Evolutionary conservation across 257 asterid species (phyloP).

Genomic region (Jasminum sambac): DNA sequence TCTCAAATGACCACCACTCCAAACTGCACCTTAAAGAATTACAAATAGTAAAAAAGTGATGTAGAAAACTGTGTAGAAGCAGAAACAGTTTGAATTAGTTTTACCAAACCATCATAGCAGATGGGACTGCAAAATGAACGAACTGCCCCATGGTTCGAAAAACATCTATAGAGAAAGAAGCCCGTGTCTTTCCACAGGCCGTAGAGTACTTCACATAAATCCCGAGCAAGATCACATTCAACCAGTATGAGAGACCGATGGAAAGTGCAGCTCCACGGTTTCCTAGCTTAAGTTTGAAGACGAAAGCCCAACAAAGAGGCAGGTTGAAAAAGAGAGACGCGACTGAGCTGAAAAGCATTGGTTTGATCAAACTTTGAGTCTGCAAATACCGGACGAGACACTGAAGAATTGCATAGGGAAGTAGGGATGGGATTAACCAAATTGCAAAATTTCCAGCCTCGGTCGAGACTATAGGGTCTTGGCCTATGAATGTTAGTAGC

Average conservation of each 20-base stretch:
- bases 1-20: slow-evolving; percentile 34
- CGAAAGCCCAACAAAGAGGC: slow-evolving; percentile 50
- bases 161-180: slow-evolving; percentile 27
- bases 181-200: slow-evolving; percentile 34
- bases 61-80: too few species aligned
- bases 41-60: too few species aligned
- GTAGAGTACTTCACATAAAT: slow-evolving; percentile 38
- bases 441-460: slow-evolving; percentile 48
- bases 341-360: slow-evolving; percentile 49
- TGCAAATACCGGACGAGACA: slow-evolving; percentile 45
- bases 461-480: slow-evolving; percentile 48
- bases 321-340: slow-evolving; percentile 38
- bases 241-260: slow-evolving; percentile 45
- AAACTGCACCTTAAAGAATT: slow-evolving; percentile 13
- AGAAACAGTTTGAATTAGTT: too few species aligned
- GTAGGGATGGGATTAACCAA: slow-evolving; percentile 45
- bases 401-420: slow-evolving; percentile 54
- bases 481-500: slow-evolving; percentile 41
- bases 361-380: slow-evolving; percentile 44
- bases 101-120: slow-evolving; percentile 51
- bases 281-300: slow-evolving; percentile 35
- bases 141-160: slow-evolving; percentile 34
- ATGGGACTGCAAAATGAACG: slow-evolving; percentile 41
- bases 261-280: slow-evolving; percentile 47
- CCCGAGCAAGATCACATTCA: slow-evolving; percentile 37